Percentiles rank a stretch among this genome's conserved stretches.
Conservation (phyloP, 2,329 filamentous ascomycete species). For the Grosmannia huntii region DNA sequence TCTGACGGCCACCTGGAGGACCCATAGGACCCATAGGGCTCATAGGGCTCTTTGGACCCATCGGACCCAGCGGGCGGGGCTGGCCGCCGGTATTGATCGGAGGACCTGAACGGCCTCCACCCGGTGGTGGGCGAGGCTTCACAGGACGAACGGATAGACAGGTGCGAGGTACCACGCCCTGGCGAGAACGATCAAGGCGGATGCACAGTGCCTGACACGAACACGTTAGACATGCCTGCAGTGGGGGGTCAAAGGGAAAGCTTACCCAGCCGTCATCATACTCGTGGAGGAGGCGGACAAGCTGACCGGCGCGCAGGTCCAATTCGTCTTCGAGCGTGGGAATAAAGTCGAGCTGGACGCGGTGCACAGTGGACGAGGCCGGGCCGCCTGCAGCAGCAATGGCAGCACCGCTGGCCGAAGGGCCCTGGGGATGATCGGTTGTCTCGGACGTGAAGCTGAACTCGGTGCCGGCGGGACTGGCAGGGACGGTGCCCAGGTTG, state of each 20-base stretch:
- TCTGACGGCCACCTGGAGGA: slow-evolving; percentile 9
- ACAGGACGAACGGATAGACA: slow-evolving; percentile 87
- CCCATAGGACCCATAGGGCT: not conserved
- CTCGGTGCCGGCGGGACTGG: slow-evolving; percentile 51
- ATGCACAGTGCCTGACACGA: slow-evolving; percentile 66
- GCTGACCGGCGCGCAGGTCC: slow-evolving; percentile 63
- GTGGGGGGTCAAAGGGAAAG: slow-evolving; percentile 11
- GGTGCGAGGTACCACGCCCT: slow-evolving; percentile 87
- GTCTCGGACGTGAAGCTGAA: slow-evolving; percentile 44
- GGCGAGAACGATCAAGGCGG: slow-evolving; percentile 75
- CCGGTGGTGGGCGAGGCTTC: slow-evolving; percentile 57
- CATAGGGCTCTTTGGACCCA: not conserved
- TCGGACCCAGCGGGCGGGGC: slow-evolving; percentile 19
- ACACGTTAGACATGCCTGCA: not conserved
- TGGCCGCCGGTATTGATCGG: slow-evolving; percentile 32
- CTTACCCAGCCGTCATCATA: slow-evolving; percentile 98
- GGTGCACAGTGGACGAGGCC: slow-evolving; percentile 57
- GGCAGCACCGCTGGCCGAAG: slow-evolving; percentile 40
- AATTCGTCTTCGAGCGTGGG: slow-evolving; percentile 90
- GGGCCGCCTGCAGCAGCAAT: slow-evolving; percentile 52
- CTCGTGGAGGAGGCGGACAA: slow-evolving; percentile 83
- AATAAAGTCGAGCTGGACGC: slow-evolving; percentile 87
- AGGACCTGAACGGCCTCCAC: slow-evolving; percentile 32
- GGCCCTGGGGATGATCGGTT: slow-evolving; percentile 29
- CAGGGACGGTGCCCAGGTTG: slow-evolving; percentile 24